These are phyloP conservation scores for Pontederia crassipes DNA, from an alignment of 176 grass and related monocot species.

Conservation along the genomic window DNA sequence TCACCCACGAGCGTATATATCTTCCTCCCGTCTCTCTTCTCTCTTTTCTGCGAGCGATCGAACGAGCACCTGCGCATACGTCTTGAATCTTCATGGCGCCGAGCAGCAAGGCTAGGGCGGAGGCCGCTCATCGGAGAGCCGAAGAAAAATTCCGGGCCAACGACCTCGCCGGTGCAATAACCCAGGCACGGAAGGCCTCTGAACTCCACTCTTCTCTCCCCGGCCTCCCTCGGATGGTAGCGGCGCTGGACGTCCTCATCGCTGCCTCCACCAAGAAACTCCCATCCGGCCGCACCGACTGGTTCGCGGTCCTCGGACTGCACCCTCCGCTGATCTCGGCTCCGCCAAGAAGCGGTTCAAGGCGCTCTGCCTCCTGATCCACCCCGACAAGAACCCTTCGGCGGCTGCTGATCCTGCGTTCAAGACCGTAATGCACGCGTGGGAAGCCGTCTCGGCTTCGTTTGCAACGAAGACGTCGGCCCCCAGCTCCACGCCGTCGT, in stretches of 20 bases:
- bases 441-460: not conserved
- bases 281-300: not conserved
- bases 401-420: conserved; percentile 23
- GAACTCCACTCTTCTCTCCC: not conserved
- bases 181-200: not conserved
- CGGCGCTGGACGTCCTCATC: conserved; percentile 6
- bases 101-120: no score
- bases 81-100: no score
- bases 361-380: conserved; percentile 14
- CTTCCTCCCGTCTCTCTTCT: no score
- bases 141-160: no score
- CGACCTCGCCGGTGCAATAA: no score
- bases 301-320: conserved; percentile 19
- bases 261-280: no score
- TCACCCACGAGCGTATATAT: no score
- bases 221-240: not conserved
- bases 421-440: conserved; percentile 21
- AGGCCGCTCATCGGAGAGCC: no score
- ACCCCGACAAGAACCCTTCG: conserved; percentile 27
- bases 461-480: no score
- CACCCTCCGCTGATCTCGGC: not conserved
- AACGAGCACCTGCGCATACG: no score
- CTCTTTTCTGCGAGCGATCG: no score
- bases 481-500: no score
- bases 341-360: conserved; percentile 5